These are phyloP conservation scores for Pseudocercospora fuligena DNA, from an alignment of 2,329 filamentous ascomycete genomes.

Conservation along the genomic window DNA sequence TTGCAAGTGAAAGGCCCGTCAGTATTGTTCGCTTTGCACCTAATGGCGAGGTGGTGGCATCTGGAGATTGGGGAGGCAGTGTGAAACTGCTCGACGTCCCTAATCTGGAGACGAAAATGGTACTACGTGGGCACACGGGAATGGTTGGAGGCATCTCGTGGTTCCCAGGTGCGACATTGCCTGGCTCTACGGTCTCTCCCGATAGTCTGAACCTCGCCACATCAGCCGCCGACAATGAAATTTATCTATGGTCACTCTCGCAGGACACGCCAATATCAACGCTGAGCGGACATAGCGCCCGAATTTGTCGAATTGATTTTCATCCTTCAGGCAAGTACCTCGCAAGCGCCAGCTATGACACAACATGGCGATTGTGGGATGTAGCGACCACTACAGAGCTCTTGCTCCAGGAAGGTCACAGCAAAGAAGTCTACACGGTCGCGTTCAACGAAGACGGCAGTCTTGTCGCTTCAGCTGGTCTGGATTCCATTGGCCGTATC, in stretches of 20 bases:
- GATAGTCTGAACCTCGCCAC: conserved; percentile 83
- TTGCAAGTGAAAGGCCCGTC: conserved; percentile 85
- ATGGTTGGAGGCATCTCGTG: conserved; percentile 90
- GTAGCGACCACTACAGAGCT: conserved; percentile 83
- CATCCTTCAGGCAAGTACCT: conserved; percentile 90
- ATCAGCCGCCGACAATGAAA: conserved; percentile 83
- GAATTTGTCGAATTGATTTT: conserved; percentile 91
- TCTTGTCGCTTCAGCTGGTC: conserved; percentile 84
- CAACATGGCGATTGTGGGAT: conserved; percentile 96
- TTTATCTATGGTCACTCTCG: conserved; percentile 88
- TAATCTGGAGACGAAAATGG: conserved; percentile 75
- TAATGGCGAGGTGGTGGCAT: conserved; percentile 79
- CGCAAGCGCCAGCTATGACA: conserved; percentile 93
- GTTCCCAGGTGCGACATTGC: conserved; percentile 80
- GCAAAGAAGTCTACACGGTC: conserved; percentile 87
- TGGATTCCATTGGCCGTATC: conserved; percentile 91
- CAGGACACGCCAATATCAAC: conserved; percentile 85
- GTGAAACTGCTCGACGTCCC: conserved; percentile 86
- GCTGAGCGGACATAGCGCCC: conserved; percentile 79
- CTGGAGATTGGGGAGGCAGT: conserved; percentile 90
- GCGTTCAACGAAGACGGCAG: conserved; percentile 92
- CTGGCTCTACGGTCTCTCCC: conserved; percentile 68
- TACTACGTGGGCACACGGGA: conserved; percentile 81
- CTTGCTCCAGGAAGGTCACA: conserved; percentile 90
- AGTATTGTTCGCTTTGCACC: conserved; percentile 92